Evolutionary conservation across 2,329 filamentous ascomycete species (phyloP).

Genomic region (Trichoderma citrinoviride): DNA sequence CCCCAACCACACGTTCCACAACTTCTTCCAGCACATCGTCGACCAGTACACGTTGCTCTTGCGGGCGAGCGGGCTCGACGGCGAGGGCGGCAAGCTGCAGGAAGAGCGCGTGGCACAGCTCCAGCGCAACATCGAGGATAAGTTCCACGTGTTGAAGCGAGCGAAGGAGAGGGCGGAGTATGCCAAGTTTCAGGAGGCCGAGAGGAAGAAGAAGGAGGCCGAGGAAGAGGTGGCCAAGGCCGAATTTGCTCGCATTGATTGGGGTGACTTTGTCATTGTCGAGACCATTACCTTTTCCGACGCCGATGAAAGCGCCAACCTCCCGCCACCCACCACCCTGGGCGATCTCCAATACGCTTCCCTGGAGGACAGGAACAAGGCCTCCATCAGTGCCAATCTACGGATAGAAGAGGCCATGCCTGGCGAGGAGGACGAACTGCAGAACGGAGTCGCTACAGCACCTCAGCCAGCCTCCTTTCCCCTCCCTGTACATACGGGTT

Average conservation of each 20-base stretch:
- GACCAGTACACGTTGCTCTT: slow-evolving; percentile 89
- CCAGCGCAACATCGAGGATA: slow-evolving; percentile 72
- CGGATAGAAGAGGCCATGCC: slow-evolving; percentile 96
- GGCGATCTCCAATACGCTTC: slow-evolving; percentile 92
- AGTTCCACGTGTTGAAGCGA: slow-evolving; percentile 73
- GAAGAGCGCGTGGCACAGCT: slow-evolving; percentile 71
- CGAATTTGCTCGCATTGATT: slow-evolving; percentile 84
- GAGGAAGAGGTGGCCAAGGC: slow-evolving; percentile 77
- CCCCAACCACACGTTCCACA: slow-evolving; percentile 92
- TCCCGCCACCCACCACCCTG: slow-evolving; percentile 84
- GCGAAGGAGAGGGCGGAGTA: slow-evolving; percentile 87
- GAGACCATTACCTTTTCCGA: slow-evolving; percentile 93
- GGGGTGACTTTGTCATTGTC: slow-evolving; percentile 95
- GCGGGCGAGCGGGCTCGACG: slow-evolving; percentile 64
- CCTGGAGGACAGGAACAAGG: slow-evolving; percentile 89
- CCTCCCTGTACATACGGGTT: slow-evolving; percentile 46
- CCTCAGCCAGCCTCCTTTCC: slow-evolving; percentile 39
- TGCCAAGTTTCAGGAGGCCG: slow-evolving; percentile 75
- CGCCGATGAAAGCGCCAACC: slow-evolving; percentile 77
- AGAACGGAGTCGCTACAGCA: slow-evolving; percentile 47
- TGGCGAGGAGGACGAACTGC: slow-evolving; percentile 60
- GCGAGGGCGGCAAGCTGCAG: slow-evolving; percentile 64
- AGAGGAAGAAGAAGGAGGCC: slow-evolving; percentile 87
- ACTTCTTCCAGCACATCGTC: slow-evolving; percentile 88
- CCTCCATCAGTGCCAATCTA: slow-evolving; percentile 76